Evolutionary conservation across 768 basidiomycete genomes (phyloP).

Genomic region (Floccularia luteovirens): DNA sequence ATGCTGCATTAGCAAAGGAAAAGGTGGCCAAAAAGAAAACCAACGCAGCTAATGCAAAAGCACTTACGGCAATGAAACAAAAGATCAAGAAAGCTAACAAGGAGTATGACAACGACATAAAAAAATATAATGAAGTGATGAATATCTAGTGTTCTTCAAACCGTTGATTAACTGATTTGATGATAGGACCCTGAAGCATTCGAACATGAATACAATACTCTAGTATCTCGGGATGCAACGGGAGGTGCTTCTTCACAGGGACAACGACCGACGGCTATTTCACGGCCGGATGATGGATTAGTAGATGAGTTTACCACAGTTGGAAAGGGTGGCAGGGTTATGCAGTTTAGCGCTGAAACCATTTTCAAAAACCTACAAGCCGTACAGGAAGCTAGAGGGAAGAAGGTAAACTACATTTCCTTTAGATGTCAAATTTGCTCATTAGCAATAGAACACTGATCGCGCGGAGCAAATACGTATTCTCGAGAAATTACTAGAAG

Average conservation of each 20-base stretch:
- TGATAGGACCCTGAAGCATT: constrained; percentile 83
- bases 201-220: constrained; percentile 61
- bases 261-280: constrained; percentile 19
- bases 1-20: constrained; percentile 69
- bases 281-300: constrained; percentile 35
- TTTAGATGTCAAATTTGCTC: constrained; percentile 3
- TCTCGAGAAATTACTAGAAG: constrained; percentile 78
- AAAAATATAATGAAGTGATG: constrained; percentile 71
- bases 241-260: neutral
- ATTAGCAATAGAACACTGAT: constrained; percentile 76
- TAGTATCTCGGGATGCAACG: constrained; percentile 36
- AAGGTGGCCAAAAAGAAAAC: constrained; percentile 95
- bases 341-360: constrained; percentile 74
- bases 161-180: constrained; percentile 3
- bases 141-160: neutral
- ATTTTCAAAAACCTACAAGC: constrained; percentile 91
- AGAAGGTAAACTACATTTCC: constrained; percentile 72
- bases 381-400: constrained; percentile 90
- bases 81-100: constrained; percentile 88
- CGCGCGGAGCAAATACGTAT: constrained; percentile 91
- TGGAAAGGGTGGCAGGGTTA: constrained; percentile 80
- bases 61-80: constrained; percentile 96
- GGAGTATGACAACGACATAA: constrained; percentile 79
- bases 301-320: constrained; percentile 83
- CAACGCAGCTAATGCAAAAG: constrained; percentile 90